Conservation (phyloP, 225 moss, liverwort and hornwort genomes). For the Anthoceros angustus region DNA sequence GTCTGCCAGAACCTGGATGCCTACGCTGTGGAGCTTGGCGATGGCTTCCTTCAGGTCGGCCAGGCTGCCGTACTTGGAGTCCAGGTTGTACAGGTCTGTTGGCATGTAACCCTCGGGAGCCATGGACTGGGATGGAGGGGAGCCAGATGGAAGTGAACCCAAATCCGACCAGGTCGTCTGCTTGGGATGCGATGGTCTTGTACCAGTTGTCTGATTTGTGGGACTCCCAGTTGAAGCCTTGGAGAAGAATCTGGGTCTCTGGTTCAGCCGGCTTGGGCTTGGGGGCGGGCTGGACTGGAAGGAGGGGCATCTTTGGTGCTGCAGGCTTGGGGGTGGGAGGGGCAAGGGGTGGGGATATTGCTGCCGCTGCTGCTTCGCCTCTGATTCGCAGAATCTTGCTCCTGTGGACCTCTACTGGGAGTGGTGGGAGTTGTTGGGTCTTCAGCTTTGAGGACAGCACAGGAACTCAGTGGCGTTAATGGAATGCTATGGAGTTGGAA, state of each 20-base stretch:
- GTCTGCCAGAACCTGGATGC: not conserved
- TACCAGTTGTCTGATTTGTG: not conserved
- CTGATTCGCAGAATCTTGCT: too few relatives aligned
- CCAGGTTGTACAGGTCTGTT: not conserved
- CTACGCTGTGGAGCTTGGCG: not conserved
- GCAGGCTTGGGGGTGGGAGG: too few relatives aligned
- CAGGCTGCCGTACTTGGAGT: not conserved
- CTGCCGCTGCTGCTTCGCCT: too few relatives aligned
- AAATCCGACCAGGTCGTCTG: not conserved
- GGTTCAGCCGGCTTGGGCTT: too few relatives aligned
- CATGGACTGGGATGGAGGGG: not conserved
- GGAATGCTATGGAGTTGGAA: too few relatives aligned
- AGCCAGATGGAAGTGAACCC: not conserved
- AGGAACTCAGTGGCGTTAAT: too few relatives aligned
- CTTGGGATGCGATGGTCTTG: not conserved
- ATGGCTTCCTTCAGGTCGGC: not conserved
- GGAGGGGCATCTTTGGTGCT: too few relatives aligned
- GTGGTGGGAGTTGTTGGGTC: too few relatives aligned
- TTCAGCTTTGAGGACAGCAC: too few relatives aligned
- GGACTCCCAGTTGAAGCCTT: constrained; percentile 4
- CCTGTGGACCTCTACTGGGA: too few relatives aligned
- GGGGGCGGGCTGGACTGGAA: too few relatives aligned
- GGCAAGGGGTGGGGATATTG: too few relatives aligned
- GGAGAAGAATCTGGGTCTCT: not conserved
- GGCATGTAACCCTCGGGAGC: constrained; percentile 3